A percentile compares a stretch with the other conserved stretches of the same genome.
Evolutionary conservation across 1,139 yeast genomes (phyloP).

Genomic region (Protomyces macrosporus): DNA sequence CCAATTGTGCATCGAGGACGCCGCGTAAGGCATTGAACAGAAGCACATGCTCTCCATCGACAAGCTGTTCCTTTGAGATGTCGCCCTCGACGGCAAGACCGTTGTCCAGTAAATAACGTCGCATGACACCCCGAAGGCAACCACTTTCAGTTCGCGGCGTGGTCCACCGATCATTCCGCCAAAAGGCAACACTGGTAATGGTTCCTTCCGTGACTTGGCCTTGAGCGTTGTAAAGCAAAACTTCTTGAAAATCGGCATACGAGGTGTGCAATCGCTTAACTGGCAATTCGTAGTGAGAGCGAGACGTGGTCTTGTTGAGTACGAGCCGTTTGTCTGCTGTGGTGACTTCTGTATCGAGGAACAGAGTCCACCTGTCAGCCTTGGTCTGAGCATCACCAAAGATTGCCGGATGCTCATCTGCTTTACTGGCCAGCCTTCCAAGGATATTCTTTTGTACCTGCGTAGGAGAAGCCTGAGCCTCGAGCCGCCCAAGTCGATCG

Average conservation of each 20-base stretch:
- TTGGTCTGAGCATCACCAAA: neutral
- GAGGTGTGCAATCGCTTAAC: constrained; percentile 47
- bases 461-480: neutral
- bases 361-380: constrained; percentile 41
- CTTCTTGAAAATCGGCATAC: constrained; percentile 53
- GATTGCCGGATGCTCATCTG: too few relatives aligned
- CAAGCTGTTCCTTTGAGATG: constrained; percentile 46
- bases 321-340: constrained; percentile 58
- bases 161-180: constrained; percentile 55
- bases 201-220: constrained; percentile 75
- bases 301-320: constrained; percentile 76
- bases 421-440: neutral
- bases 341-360: constrained; percentile 52
- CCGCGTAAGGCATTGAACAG: constrained; percentile 83
- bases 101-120: constrained; percentile 58
- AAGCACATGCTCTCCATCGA: constrained; percentile 60
- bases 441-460: constrained; percentile 5
- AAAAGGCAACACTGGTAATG: constrained; percentile 72
- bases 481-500: neutral
- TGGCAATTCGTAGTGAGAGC: constrained; percentile 61
- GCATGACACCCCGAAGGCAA: constrained; percentile 77
- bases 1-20: constrained; percentile 2
- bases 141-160: constrained; percentile 77
- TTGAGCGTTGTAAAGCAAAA: constrained; percentile 58
- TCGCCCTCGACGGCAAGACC: constrained; percentile 54